Base-by-base conservation (phyloP, 495 filamentous ascomycete species). In the Venustampulla echinocandica region DNA sequence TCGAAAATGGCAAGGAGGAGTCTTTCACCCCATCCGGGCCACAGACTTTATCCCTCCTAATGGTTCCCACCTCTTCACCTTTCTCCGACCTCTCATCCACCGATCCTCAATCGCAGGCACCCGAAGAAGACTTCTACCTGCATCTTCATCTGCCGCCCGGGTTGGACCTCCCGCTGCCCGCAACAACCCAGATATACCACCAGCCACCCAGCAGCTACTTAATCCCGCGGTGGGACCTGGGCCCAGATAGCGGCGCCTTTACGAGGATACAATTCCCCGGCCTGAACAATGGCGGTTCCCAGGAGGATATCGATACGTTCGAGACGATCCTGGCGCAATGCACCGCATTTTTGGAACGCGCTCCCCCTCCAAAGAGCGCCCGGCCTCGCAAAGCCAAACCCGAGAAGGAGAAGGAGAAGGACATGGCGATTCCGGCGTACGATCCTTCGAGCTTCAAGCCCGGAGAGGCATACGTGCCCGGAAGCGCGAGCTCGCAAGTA, bases 241-340 rank as follows among this genome's bases (percentile, higher is more conserved):
- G 87, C 13, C 85, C 82, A 2, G 86, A 90, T 19, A 81, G 77
- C 50, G 87, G 87, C 47, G 87, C 87, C 7, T 96, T 96, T 57
- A 94, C 89, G 22, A 74, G 85, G 23, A 87, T 96, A 53, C 83
- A 93, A 61, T 94, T 96, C 50, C 89, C 89, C 1, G 60, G 72
- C 3, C 70, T 87, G 9, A 85, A 86, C 10, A 72, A 69, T 40
- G 70, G 74, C 44, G 80, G 82, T 20, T 77, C 82, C 2, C 89
- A 96, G 64, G 89, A 96, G 57, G 89, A 96, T 62, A 73, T 95
- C 20, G 89, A 96, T 62, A 96, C 89, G 0, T 96, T 96, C 58
- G 89, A 96, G 69, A 95, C 89, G 2, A 96, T 96, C 44, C 73
- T 96, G 30, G 89, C 89, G 21, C 89, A 96, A 65, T 96, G 89